These are phyloP conservation scores for Tulasnella sp. DNA, from an alignment of 768 basidiomycete species.

Conservation along the genomic window DNA sequence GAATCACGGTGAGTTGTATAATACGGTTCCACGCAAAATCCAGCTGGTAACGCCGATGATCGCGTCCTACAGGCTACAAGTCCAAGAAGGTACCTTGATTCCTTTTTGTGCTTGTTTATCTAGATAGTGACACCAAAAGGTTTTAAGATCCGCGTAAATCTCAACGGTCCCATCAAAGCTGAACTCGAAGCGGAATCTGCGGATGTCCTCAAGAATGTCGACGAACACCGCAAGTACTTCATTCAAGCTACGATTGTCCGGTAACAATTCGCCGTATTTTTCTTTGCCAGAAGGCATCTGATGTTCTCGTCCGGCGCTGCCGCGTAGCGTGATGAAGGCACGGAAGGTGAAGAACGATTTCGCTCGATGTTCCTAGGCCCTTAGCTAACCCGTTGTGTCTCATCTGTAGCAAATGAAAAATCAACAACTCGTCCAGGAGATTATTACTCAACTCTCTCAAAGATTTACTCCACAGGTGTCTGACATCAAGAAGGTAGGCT, in stretches of 20 bases:
- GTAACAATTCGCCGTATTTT: slow-evolving; percentile 16
- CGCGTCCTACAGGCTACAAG: slow-evolving; percentile 34
- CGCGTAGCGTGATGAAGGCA: slow-evolving; percentile 83
- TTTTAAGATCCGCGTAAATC: slow-evolving; percentile 35
- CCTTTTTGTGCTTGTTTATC: background rate
- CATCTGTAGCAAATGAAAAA: slow-evolving; percentile 73
- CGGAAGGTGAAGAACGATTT: slow-evolving; percentile 49
- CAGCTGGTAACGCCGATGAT: background rate
- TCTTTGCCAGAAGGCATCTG: background rate
- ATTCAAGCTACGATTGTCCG: slow-evolving; percentile 28
- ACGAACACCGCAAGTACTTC: slow-evolving; percentile 82
- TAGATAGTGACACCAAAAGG: background rate
- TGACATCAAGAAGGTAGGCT: slow-evolving; percentile 86
- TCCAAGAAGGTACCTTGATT: slow-evolving; percentile 36
- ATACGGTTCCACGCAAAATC: background rate
- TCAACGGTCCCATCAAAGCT: slow-evolving; percentile 71
- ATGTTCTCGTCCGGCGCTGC: background rate
- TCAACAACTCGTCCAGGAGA: slow-evolving; percentile 82
- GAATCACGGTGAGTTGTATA: slow-evolving; percentile 60
- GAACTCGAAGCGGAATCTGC: slow-evolving; percentile 88
- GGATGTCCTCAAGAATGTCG: slow-evolving; percentile 89
- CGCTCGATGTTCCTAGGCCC: background rate
- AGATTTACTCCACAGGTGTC: slow-evolving; percentile 90
- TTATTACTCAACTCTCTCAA: slow-evolving; percentile 81
- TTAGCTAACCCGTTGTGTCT: slow-evolving; percentile 8